Base-by-base conservation (phyloP, 352 stramenopile species). In the Phytopythium delawarense region DNA sequence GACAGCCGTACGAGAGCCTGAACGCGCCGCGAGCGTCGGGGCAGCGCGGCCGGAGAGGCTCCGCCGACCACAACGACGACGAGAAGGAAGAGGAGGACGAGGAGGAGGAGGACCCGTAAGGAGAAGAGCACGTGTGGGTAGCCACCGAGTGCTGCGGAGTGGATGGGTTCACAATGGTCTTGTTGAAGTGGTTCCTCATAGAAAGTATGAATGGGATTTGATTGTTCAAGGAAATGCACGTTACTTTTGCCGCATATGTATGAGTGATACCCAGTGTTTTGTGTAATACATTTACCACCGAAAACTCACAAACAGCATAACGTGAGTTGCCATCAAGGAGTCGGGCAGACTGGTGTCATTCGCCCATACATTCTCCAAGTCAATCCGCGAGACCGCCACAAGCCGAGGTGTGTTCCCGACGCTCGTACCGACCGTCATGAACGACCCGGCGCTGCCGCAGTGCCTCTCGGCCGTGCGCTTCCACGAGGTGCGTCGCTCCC, bases 1-100 rank as follows among this genome's bases (percentile, higher is more conserved):
- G 72, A 34, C 78, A 83, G 61, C 61, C 78, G 9, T 94, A 94
- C 71, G 85, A 88, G 62, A 87, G 82, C 69, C 82, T 92, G 70
- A 87, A 84, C 64, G 75, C 37, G 48, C 69, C 7, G 57, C 66
- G 2, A 65, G 71, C 48, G 50, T 66, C 37, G 21, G n/a, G n/a
- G 1, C 53, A 46, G 13, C 53, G 39, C 66, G 56, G n/a, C 63
- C 76, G 54, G 64, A 58, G 42, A 65, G 55, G 23, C 15, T 50
- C 40, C 58, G 61, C 67, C 13, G 68, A 78, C 11, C 57, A 69
- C 48, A 60, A 76, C 1, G 70, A 71, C 35, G 58, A 65, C 34
- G 66, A 75, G 16, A 67, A 78, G n/a, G 71, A 76, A 7, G 67
- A 79, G 2, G 76, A 86, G 30, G 75, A 74, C 16, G 70, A 76